Evolutionary conservation across 1,139 yeast genomes (phyloP), one percentile per base, ranked within the genome.

Genomic region (Protomyces inouyei): DNA sequence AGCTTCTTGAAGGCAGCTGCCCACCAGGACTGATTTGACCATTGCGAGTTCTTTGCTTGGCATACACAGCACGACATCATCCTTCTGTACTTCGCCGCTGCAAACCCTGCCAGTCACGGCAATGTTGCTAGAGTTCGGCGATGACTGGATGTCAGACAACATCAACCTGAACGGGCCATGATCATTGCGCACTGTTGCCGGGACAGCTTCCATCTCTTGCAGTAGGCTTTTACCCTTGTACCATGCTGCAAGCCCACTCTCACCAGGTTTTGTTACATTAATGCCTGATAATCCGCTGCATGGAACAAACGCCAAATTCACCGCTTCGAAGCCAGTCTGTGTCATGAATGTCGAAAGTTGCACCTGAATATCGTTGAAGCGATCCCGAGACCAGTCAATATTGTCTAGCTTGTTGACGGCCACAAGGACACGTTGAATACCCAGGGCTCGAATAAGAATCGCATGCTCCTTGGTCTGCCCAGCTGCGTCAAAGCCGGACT

Each of bases 401-500:
- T 84, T 81, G 73, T 95, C 99, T 83, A 95, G 82, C 74, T 95
- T 95, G 76, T 95, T 95, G 65, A 95, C 83, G 0, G 88, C 95
- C 23, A 93, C 86, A 54, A 93, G 79, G 23, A 93, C 75, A 54
- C 81, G 81, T 43, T 83, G 84, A n/a, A 93, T 83, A 0, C 98
- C 98, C 68, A 93, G 76, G 70, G 87, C 86, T 69, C 87, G 82
- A 4, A 96, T 96, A 63, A 95, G 80, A 3, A 90, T 77, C 0
- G 96, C 85, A 74, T 95, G 98, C 74, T 95, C 98, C 72, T 87
- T 90, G 0, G 98, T 92, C 76, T 93, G 98, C 0, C 98, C 98
- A 73, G 88, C 91, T 68, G 86, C 76, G 48, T 83, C 79, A 72
- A 93, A 92, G 0, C 98, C 97, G 3, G 92, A 81, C 76, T 93